These are phyloP conservation scores for Capsaspora owczarzaki DNA, from an alignment of 78 protist species.

Conservation along the genomic window DNA sequence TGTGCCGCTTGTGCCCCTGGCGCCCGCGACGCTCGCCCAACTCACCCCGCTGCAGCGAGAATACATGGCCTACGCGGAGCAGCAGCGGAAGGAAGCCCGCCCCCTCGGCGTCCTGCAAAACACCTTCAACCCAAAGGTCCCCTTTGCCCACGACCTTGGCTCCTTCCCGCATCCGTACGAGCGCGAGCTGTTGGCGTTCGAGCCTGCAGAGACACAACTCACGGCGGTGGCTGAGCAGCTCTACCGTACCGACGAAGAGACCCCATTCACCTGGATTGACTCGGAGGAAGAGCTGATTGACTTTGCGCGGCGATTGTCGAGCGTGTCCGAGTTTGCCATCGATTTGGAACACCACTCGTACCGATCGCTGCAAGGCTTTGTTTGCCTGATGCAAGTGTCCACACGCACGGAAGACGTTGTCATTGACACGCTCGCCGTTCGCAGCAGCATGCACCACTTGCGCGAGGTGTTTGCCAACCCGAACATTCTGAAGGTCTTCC, in stretches of 20 bases:
- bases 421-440: conserved; percentile 83
- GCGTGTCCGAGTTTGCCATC: conserved; percentile 69
- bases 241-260: not conserved
- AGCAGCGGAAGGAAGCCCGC: no score
- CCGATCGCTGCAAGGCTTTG: conserved; percentile 86
- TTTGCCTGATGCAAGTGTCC: conserved; percentile 93
- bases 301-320: conserved; percentile 18
- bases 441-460: conserved; percentile 36
- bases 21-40: no score
- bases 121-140: no score
- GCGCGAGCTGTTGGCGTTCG: conserved; percentile 10
- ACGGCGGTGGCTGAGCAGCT: not conserved
- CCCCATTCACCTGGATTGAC: conserved; percentile 56
- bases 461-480: conserved; percentile 47
- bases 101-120: no score
- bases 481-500: conserved; percentile 76
- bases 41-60: no score
- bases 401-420: conserved; percentile 78
- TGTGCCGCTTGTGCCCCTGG: conserved; percentile 17
- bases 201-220: not conserved
- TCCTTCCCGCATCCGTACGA: conserved; percentile 15
- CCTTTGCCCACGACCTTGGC: no score
- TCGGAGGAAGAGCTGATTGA: conserved; percentile 27
- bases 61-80: no score
- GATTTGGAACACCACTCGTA: conserved; percentile 70